These are phyloP conservation scores for Daldinia vernicosa DNA, from an alignment of 495 filamentous ascomycete species.

Conservation along the genomic window DNA sequence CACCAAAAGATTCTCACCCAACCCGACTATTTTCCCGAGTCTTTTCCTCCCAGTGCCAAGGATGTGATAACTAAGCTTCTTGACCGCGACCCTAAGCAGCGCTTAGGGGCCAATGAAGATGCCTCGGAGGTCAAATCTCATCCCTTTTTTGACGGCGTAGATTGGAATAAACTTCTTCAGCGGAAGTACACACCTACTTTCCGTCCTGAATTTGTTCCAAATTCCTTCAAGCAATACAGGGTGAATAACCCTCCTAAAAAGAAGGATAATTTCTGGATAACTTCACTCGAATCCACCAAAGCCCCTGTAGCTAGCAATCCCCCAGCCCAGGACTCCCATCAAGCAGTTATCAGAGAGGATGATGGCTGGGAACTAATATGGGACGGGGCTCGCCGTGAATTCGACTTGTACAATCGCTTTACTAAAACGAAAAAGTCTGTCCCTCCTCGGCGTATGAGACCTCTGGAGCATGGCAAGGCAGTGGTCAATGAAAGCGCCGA, in stretches of 20 bases:
- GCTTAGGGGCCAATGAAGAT: background rate
- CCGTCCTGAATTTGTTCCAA: background rate
- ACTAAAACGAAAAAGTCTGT: background rate
- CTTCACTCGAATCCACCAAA: background rate
- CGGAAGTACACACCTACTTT: background rate
- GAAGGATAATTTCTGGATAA: background rate
- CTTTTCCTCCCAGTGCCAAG: background rate
- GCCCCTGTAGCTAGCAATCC: background rate
- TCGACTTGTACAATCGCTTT: background rate
- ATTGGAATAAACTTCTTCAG: background rate
- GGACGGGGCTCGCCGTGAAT: background rate
- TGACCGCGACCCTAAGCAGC: background rate
- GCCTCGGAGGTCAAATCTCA: background rate
- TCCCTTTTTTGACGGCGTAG: background rate
- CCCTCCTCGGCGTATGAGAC: background rate
- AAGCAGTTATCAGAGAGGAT: background rate
- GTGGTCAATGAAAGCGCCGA: background rate
- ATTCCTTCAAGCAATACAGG: background rate
- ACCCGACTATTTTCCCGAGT: background rate
- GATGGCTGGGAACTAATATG: background rate
- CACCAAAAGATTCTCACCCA: background rate
- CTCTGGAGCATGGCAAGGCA: background rate
- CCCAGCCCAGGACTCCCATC: background rate
- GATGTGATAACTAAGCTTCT: background rate
- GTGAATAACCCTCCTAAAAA: background rate